Conservation (phyloP, 2,329 filamentous ascomycete species). For the Sclerotinia spermophila region DNA sequence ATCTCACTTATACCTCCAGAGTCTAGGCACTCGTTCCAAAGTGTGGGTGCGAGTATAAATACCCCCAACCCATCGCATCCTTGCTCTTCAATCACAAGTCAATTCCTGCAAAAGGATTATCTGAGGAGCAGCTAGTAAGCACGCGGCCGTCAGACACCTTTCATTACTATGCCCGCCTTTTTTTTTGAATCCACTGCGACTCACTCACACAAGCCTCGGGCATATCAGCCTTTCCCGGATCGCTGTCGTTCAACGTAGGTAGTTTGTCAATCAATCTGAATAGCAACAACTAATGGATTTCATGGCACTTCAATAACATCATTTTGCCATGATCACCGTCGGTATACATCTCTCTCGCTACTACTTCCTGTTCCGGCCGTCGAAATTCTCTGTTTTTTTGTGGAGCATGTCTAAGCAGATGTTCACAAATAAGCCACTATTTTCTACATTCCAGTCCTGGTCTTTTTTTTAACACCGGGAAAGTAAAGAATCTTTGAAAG, state of each 20-base stretch:
- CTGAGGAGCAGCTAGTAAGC: background rate
- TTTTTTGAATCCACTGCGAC: background rate
- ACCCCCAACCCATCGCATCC: background rate
- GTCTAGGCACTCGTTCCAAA: background rate
- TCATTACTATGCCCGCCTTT: background rate
- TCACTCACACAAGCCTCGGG: background rate
- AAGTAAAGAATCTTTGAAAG: too few species aligned
- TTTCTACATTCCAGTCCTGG: too few species aligned
- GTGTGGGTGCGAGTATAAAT: background rate
- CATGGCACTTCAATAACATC: too few species aligned
- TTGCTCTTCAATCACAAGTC: background rate
- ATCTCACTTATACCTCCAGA: background rate
- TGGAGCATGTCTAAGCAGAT: too few species aligned
- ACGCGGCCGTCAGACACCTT: background rate
- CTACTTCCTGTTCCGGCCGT: too few species aligned
- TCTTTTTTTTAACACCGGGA: too few species aligned
- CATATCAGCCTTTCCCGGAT: background rate
- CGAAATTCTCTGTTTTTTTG: too few species aligned
- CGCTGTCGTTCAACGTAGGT: background rate
- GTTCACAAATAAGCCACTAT: too few species aligned
- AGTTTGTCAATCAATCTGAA: background rate
- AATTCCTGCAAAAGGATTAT: background rate
- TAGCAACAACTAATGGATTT: too few species aligned
- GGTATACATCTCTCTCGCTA: too few species aligned
- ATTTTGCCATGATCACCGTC: too few species aligned